Evolutionary conservation across 148 eudicot species (phyloP).

Genomic region (Fagopyrum homotropicum): DNA sequence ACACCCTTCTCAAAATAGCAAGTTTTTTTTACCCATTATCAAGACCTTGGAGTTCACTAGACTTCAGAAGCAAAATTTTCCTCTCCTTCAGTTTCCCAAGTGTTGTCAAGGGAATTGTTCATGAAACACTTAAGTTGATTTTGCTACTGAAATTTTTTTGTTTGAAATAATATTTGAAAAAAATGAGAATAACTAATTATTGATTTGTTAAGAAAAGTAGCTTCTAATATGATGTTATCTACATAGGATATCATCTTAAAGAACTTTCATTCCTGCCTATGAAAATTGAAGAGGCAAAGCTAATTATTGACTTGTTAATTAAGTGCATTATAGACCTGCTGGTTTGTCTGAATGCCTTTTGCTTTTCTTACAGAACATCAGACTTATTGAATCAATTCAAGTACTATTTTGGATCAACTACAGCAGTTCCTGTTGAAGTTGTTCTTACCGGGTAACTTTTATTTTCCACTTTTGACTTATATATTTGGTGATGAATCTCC

Average conservation of each 20-base stretch:
- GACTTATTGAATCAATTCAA: conserved; percentile 50
- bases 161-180: no score
- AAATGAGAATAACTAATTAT: background rate
- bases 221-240: background rate
- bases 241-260: background rate
- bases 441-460: conserved; percentile 57
- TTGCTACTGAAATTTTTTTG: background rate
- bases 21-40: background rate
- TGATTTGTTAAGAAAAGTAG: background rate
- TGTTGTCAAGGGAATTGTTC: background rate
- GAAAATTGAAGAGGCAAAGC: background rate
- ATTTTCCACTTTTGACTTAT: conserved; percentile 12
- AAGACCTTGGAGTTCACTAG: background rate
- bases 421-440: conserved; percentile 69
- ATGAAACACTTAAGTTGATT: background rate
- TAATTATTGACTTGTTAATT: background rate
- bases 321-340: background rate
- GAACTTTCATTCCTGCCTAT: background rate
- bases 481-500: background rate
- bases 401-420: conserved; percentile 49
- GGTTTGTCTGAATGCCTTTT: conserved; percentile 3
- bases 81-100: background rate
- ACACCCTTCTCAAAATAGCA: background rate
- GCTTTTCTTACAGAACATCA: conserved; percentile 44
- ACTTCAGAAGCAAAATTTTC: background rate